Evolutionary conservation across 768 basidiomycete species (phyloP).

Genomic region (Trichaptum fuscoviolaceum): DNA sequence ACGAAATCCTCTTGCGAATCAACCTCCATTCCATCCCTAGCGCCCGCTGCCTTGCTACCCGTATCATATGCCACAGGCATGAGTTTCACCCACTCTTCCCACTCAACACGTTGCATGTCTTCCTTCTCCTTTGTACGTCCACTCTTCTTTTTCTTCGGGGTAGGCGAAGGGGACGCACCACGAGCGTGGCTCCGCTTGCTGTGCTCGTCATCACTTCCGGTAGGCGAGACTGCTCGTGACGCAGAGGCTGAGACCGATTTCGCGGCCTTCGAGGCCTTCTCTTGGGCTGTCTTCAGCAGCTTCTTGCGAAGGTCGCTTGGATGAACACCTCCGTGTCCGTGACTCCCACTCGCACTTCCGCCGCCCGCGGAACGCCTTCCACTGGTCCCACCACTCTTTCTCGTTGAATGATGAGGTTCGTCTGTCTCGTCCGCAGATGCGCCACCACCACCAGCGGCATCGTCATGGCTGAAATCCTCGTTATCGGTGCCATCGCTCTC

Average conservation of each 20-base stretch:
- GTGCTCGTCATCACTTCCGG: constrained; percentile 8
- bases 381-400: constrained; percentile 18
- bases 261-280: constrained; percentile 36
- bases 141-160: constrained; percentile 12
- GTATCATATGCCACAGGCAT: constrained; percentile 1
- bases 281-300: constrained; percentile 70
- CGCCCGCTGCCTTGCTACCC: not conserved
- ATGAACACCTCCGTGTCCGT: constrained; percentile 34
- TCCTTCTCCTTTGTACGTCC: not conserved
- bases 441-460: constrained; percentile 14
- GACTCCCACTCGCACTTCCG: constrained; percentile 30
- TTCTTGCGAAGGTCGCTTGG: constrained; percentile 75
- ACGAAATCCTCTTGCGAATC: constrained; percentile 1
- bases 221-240: constrained; percentile 28
- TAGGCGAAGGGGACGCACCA: constrained; percentile 28
- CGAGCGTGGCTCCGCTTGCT: constrained; percentile 15
- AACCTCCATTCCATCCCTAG: not conserved
- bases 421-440: constrained; percentile 19
- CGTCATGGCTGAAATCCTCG: constrained; percentile 24
- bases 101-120: constrained; percentile 2
- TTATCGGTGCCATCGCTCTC: constrained; percentile 36
- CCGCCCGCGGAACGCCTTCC: constrained; percentile 45
- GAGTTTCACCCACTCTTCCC: constrained; percentile 5
- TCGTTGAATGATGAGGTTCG: constrained; percentile 16
- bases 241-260: constrained; percentile 13